Evolutionary conservation across 805 yeast species (phyloP).

Genomic region (Zygoascus flipseniorum): DNA sequence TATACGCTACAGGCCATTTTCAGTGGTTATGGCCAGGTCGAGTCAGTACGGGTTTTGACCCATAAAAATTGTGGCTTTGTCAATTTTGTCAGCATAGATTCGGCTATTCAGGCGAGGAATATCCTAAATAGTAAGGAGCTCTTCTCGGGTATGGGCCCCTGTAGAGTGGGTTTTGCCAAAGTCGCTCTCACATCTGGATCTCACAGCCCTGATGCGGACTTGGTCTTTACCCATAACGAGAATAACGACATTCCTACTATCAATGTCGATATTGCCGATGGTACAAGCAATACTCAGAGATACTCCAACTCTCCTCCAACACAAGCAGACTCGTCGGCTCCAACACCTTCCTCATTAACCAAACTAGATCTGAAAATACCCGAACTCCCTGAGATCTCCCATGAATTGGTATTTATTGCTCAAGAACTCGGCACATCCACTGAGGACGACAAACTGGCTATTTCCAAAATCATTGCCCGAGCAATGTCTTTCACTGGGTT

Average conservation of each 20-base stretch:
- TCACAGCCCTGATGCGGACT: background rate
- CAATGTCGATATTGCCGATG: background rate
- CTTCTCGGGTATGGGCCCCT: conserved; percentile 60
- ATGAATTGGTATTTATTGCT: conserved; percentile 24
- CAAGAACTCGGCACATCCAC: conserved; percentile 29
- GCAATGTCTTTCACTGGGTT: conserved; percentile 22
- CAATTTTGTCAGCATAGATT: conserved; percentile 62
- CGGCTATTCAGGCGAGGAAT: conserved; percentile 73
- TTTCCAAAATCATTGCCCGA: conserved; percentile 21
- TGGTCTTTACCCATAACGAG: background rate
- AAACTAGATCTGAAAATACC: conserved; percentile 17
- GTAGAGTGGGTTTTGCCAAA: conserved; percentile 80
- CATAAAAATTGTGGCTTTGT: conserved; percentile 45
- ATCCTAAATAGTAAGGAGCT: conserved; percentile 75
- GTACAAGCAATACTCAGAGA: background rate
- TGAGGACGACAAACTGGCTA: conserved; percentile 22
- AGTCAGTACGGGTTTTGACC: conserved; percentile 52
- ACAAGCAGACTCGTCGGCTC: background rate
- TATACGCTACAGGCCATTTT: conserved; percentile 55
- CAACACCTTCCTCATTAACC: conserved; percentile 9
- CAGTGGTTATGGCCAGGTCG: conserved; percentile 51
- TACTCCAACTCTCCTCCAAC: conserved; percentile 3
- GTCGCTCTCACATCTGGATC: conserved; percentile 26
- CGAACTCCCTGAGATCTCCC: conserved; percentile 20
- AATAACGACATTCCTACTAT: background rate